Conservation (phyloP, 352 stramenopile species). For the Globisporangium sylvaticum region DNA sequence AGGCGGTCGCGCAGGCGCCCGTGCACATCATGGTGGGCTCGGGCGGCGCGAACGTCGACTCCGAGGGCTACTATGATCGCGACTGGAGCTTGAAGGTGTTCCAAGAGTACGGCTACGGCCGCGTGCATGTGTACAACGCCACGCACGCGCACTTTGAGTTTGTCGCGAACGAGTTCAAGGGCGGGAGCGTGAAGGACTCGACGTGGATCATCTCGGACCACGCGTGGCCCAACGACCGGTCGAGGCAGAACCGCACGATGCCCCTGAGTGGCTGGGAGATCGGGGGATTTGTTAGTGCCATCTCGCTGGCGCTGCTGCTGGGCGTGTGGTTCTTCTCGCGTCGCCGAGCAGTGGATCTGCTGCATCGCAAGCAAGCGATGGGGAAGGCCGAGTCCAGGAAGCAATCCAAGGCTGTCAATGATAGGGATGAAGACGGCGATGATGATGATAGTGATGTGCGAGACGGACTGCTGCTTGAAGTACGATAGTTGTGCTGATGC, state of each 20-base stretch:
- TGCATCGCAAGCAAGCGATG: background rate
- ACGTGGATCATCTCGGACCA: conserved; percentile 42
- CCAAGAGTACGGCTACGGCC: conserved; percentile 34
- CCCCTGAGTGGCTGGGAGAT: conserved; percentile 7
- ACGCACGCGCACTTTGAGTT: conserved; percentile 56
- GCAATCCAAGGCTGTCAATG: background rate
- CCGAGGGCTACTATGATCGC: conserved; percentile 28
- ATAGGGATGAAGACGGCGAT: background rate
- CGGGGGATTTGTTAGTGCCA: background rate
- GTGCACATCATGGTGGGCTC: conserved; percentile 57
- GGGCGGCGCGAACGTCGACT: conserved; percentile 34
- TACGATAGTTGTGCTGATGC: background rate
- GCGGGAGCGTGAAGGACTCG: conserved; percentile 11
- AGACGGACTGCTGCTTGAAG: background rate
- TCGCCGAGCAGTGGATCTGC: background rate
- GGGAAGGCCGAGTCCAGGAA: background rate
- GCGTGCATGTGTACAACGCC: conserved; percentile 55
- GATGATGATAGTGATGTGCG: background rate
- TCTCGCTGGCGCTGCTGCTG: conserved; percentile 8
- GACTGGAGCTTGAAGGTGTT: conserved; percentile 12
- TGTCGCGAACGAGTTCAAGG: conserved; percentile 26
- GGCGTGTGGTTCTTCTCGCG: conserved; percentile 1
- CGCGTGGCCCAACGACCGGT: conserved; percentile 36
- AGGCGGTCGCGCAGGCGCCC: conserved; percentile 31
- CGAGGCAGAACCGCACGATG: conserved; percentile 19